phyloP scores from a whole-genome alignment of 2,329 filamentous ascomycete genomes.

The Epichloe bromicola region DNA sequence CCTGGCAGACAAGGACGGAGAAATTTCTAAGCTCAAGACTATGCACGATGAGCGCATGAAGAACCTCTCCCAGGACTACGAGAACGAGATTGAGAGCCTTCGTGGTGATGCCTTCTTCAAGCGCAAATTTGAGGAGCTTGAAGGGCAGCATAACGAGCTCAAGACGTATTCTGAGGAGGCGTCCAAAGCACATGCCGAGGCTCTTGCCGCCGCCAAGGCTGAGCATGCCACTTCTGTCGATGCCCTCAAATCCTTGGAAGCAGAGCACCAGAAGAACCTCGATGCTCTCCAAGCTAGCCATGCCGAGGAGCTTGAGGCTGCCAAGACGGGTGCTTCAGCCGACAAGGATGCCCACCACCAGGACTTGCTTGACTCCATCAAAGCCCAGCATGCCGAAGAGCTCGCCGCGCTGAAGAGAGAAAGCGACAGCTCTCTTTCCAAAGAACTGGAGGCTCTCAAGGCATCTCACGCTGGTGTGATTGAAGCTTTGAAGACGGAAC shows the following conservation, averaged over 20 bases:
- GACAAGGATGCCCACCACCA: constrained; percentile 36
- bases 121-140: constrained; percentile 48
- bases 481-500: constrained; percentile 28
- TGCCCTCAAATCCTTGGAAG: constrained; percentile 37
- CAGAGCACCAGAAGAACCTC: constrained; percentile 39
- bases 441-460: constrained; percentile 30
- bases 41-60: constrained; percentile 46
- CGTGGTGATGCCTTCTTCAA: constrained; percentile 51
- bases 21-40: constrained; percentile 37
- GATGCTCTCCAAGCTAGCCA: constrained; percentile 43
- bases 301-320: constrained; percentile 43
- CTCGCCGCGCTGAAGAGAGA: constrained; percentile 31
- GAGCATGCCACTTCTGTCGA: constrained; percentile 31
- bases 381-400: constrained; percentile 39
- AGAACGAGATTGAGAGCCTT: constrained; percentile 51
- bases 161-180: constrained; percentile 23
- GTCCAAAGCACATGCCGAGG: constrained; percentile 25
- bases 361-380: constrained; percentile 40
- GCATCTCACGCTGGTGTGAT: constrained; percentile 30
- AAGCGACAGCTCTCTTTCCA: constrained; percentile 24
- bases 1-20: constrained; percentile 32
- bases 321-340: constrained; percentile 37
- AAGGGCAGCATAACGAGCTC: constrained; percentile 41
- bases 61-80: constrained; percentile 46
- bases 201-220: constrained; percentile 29